phyloP scores from a whole-genome alignment of 23 red algal species.

The Gracilaria domingensis region DNA sequence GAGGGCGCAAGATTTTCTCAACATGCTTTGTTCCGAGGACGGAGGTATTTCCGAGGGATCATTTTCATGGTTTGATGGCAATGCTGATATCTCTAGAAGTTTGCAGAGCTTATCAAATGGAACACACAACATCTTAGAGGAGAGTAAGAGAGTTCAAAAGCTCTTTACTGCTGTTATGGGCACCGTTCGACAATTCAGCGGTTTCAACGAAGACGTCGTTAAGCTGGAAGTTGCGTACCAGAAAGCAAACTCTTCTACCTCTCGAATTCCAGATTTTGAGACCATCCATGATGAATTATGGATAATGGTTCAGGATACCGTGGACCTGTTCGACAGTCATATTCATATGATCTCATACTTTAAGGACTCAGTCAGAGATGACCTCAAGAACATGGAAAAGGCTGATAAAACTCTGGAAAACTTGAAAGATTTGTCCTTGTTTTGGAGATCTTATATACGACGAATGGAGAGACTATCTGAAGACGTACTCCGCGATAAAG shows the following conservation, averaged over 20 bases:
- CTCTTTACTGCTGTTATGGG: neutral
- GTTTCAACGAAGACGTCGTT: neutral
- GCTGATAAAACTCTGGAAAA: neutral
- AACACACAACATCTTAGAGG: neutral
- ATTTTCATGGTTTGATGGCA: neutral
- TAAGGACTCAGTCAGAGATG: neutral
- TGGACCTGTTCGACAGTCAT: neutral
- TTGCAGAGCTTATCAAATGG: neutral
- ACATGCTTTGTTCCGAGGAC: neutral
- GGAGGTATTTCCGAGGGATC: neutral
- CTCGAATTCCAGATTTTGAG: neutral
- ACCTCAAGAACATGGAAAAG: neutral
- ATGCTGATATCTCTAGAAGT: neutral
- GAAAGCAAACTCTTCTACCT: neutral
- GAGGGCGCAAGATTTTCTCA: neutral
- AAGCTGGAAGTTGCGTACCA: neutral
- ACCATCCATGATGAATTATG: neutral
- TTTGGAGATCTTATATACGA: neutral
- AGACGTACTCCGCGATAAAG: neutral
- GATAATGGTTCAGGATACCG: conserved; percentile 14
- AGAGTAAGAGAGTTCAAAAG: neutral
- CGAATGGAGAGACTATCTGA: neutral
- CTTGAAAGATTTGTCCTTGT: neutral
- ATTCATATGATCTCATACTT: neutral
- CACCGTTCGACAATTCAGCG: neutral